Evolutionary conservation across 306 rosid species (phyloP), one percentile per base, ranked within the genome.

Genomic region (Cucumis sativus): DNA sequence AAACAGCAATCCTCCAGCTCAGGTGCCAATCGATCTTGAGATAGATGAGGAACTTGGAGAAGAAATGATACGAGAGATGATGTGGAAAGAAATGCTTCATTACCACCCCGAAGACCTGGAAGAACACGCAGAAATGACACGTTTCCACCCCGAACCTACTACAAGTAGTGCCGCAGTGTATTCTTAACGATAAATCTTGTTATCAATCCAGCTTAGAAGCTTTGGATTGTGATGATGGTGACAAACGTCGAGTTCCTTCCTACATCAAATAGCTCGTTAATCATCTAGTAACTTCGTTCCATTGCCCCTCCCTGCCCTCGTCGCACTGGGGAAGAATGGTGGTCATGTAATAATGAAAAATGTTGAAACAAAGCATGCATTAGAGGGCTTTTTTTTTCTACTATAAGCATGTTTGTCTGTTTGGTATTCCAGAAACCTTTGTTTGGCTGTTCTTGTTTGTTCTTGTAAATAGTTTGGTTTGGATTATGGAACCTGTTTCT

Each of bases 51-150:
- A 90, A 75, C 92, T 91, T 16, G 97, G 93, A 80, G 98, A 94
- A 87, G 94, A 88, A 74, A 85, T 87, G 91, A 90, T 94, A 89
- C 88, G 98, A 85, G 98, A 94, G 92, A 87, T 90, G 98, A 91
- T 91, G 96, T 94, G 90, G 96, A 83, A 74, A 28, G 98, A 94
- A 84, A 91, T 94, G 93, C 88, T 90, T 74, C 94, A 85, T 79
- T 89, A 91, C 88, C 98, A 94, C 80, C 97, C 98, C 1, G 97
- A 90, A 77, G 81, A 78, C 80, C 84, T 80, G 17, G 75, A 66
- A 37, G 76, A 74, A 73, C 86, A 68, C 16, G 78, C 77, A 20
- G 86, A 77, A 47, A 79, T 89, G 81, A 81, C 84, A 74, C 69
- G 83, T 47, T 90, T 77, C 79, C 82, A 55, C 40, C 52, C 57